A percentile compares a stretch with the other conserved stretches of the same genome.
phyloP scores from a whole-genome alignment of 2,329 filamentous ascomycete species.

The Colletotrichum salicis region DNA sequence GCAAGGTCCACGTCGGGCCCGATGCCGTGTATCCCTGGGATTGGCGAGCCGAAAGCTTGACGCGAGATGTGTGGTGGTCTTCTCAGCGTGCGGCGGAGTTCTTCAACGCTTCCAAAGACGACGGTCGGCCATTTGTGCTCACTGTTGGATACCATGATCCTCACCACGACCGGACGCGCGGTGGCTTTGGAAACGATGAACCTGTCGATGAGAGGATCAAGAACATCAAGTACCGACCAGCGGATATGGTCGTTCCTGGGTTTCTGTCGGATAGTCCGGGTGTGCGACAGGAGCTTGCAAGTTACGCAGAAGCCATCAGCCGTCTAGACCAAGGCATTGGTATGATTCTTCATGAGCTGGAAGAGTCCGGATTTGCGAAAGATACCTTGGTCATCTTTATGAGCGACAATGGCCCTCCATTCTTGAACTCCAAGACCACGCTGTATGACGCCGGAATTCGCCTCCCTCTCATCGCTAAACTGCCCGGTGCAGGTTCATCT shows the following conservation, averaged over 20 bases:
- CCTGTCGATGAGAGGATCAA: neutral
- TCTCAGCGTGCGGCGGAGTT: neutral
- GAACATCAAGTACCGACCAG: neutral
- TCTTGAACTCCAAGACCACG: conserved; percentile 63
- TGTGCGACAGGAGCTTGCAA: conserved; percentile 53
- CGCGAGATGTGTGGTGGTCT: neutral
- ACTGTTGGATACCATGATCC: neutral
- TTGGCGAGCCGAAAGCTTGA: neutral
- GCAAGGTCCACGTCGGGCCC: neutral
- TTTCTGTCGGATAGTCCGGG: conserved; percentile 49
- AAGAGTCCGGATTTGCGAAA: conserved; percentile 42
- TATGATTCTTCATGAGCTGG: neutral
- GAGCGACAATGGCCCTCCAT: conserved; percentile 61
- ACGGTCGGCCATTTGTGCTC: neutral
- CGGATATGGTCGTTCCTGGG: conserved; percentile 38
- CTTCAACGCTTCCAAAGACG: neutral
- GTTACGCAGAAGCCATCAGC: conserved; percentile 44
- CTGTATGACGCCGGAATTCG: conserved; percentile 50
- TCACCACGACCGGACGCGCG: neutral
- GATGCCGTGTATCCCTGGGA: neutral
- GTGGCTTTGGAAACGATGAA: neutral
- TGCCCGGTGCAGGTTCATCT: neutral
- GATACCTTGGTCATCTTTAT: conserved; percentile 57
- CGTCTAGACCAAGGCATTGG: conserved; percentile 12
- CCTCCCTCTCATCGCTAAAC: neutral